A percentile compares a stretch with the other conserved stretches of the same genome.
These are phyloP conservation scores for Striga asiatica DNA, from an alignment of 257 asterid genomes.

Conservation along the genomic window DNA sequence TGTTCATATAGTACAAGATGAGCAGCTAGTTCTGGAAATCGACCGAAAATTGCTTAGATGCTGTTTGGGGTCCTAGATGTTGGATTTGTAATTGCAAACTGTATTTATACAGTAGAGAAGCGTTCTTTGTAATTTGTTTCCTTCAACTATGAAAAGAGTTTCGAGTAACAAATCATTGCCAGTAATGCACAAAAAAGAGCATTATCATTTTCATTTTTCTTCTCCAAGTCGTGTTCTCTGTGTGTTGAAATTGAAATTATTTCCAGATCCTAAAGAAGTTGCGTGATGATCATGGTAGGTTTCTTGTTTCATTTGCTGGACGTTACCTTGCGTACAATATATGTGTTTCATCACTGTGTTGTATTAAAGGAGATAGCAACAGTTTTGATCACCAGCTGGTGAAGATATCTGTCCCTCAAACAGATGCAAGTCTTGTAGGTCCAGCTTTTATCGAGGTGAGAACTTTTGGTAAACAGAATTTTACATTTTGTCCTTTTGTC, in stretches of 20 bases:
- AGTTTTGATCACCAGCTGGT: conserved; percentile 49
- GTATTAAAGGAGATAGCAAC: conserved; percentile 23
- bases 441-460: conserved; percentile 89
- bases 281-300: conserved; percentile 36
- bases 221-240: too few relatives aligned
- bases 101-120: too few relatives aligned
- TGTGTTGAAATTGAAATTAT: neutral
- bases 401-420: conserved; percentile 55
- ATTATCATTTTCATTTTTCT: neutral
- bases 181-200: too few relatives aligned
- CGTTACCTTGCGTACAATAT: conserved; percentile 46
- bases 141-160: too few relatives aligned
- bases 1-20: too few relatives aligned
- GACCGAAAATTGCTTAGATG: too few relatives aligned
- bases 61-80: too few relatives aligned
- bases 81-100: too few relatives aligned
- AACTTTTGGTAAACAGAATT: conserved; percentile 20
- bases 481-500: neutral
- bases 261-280: neutral
- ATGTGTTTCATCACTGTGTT: conserved; percentile 31
- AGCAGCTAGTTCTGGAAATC: too few relatives aligned
- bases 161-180: too few relatives aligned
- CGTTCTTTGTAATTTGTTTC: too few relatives aligned
- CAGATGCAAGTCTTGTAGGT: conserved; percentile 46
- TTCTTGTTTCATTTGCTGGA: conserved; percentile 77